Conservation (phyloP, 1,284 basidiomycete genomes). For the Leccinum subspadiceum region DNA sequence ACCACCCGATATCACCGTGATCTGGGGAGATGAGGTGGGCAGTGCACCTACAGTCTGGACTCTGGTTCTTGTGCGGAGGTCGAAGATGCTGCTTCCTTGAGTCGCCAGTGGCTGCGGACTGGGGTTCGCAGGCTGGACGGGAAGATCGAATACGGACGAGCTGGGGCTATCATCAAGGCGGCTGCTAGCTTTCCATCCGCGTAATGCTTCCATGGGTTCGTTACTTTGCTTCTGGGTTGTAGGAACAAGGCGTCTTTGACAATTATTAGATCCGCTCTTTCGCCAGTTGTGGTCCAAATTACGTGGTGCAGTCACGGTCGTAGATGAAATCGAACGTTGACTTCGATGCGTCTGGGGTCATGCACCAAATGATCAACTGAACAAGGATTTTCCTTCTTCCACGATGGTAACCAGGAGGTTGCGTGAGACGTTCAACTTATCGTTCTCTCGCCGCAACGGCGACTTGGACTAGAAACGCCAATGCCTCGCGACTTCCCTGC, state of each 20-base stretch:
- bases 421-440: not conserved
- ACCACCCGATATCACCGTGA: conserved; percentile 76
- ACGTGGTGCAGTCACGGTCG: no score
- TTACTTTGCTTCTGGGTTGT: not conserved
- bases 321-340: not conserved
- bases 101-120: conserved; percentile 20
- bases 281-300: not conserved
- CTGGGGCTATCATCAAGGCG: conserved; percentile 49
- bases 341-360: not conserved
- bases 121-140: conserved; percentile 40
- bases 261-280: not conserved
- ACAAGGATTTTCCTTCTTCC: not conserved
- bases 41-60: conserved; percentile 7
- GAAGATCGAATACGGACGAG: conserved; percentile 72
- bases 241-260: not conserved
- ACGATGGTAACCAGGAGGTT: not conserved
- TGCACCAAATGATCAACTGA: not conserved
- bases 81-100: conserved; percentile 8
- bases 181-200: conserved; percentile 7
- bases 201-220: conserved; percentile 21
- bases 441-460: not conserved
- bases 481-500: conserved; percentile 49
- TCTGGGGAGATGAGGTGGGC: conserved; percentile 35
- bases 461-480: conserved; percentile 2
- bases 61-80: conserved; percentile 6